Conservation (phyloP, 2,329 filamentous ascomycete species). For the Clonostachys byssicola region DNA sequence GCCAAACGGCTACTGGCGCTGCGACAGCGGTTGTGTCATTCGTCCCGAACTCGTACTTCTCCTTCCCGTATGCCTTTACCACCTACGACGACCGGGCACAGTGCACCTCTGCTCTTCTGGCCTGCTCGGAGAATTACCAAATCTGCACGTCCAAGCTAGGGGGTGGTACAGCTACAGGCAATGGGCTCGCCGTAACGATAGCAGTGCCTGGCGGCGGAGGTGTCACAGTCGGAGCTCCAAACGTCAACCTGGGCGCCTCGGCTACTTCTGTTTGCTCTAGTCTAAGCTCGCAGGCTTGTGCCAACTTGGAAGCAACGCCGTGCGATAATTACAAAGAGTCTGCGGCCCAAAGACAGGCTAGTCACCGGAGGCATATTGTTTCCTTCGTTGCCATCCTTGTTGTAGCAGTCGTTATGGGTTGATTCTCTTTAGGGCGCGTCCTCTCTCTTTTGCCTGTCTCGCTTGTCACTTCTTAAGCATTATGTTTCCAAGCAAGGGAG, state of each 20-base stretch:
- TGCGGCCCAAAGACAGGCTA: not conserved
- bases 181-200: conserved; percentile 48
- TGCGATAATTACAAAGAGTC: conserved; percentile 22
- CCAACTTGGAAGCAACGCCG: conserved; percentile 30
- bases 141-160: conserved; percentile 47
- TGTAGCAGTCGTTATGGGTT: too few relatives aligned
- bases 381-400: too few relatives aligned
- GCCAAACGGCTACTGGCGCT: conserved; percentile 17
- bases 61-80: conserved; percentile 54
- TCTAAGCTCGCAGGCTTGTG: conserved; percentile 48
- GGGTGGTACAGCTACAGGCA: conserved; percentile 17
- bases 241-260: conserved; percentile 30
- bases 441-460: too few relatives aligned
- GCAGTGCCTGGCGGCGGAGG: conserved; percentile 48
- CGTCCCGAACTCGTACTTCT: conserved; percentile 54
- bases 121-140: conserved; percentile 50
- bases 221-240: conserved; percentile 42
- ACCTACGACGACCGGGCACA: conserved; percentile 44
- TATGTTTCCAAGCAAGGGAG: too few relatives aligned
- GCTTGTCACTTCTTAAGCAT: too few relatives aligned
- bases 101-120: conserved; percentile 45
- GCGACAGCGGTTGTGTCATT: conserved; percentile 39
- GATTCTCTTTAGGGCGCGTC: too few relatives aligned
- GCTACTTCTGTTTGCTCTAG: conserved; percentile 53
- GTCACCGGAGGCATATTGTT: too few relatives aligned